Evolutionary conservation across 495 filamentous ascomycete species (phyloP), one percentile per base, ranked within the genome.

Genomic region (Penicillium subrubescens): DNA sequence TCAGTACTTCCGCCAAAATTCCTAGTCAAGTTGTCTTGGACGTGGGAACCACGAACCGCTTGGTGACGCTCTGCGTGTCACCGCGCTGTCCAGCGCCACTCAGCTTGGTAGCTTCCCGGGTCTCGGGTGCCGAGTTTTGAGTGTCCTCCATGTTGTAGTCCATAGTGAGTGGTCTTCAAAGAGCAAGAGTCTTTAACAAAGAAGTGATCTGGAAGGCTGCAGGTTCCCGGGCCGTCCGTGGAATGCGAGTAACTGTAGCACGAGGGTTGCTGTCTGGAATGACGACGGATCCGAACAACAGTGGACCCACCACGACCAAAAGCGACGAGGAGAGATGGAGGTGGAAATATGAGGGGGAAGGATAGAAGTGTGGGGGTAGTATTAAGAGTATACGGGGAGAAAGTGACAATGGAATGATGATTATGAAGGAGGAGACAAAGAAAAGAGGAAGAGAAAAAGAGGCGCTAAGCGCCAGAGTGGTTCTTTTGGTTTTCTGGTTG

Each of bases 31-130:
- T 15, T 21, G n/a, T 56, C 7, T 1, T 37, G 19, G 33, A 8
- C 44, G 37, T 51, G 35, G 37, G 19, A 39, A 35, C 57, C 35
- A 73, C 80, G 50, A 81, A 92, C 91, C 91, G 85, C 79, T 94
- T 94, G 65, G 89, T 89, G 29, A 91, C 90, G 80, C 90, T 91
- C 75, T 91, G 90, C 41, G 86, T 87, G 71, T 84, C 90, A 53
- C 78, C 80, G 39, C 80, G 81, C 65, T 84, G 86, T 51, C 83
- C 75, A 14, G 85, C 76, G 60, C 81, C 71, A 60, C 81, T 82
- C 61, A 91, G 83, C 80, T 92, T 92, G 35, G 78, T 73, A 55
- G 78, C 71, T 70, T 85, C 80, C 59, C 78, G 79, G 61, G 81
- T 84, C 52, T 88, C 87, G 25, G 88, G 87, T 29, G 87, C 87